Conservation (phyloP, 108 stramenopile species). For the Chaetoceros tenuissimus region DNA sequence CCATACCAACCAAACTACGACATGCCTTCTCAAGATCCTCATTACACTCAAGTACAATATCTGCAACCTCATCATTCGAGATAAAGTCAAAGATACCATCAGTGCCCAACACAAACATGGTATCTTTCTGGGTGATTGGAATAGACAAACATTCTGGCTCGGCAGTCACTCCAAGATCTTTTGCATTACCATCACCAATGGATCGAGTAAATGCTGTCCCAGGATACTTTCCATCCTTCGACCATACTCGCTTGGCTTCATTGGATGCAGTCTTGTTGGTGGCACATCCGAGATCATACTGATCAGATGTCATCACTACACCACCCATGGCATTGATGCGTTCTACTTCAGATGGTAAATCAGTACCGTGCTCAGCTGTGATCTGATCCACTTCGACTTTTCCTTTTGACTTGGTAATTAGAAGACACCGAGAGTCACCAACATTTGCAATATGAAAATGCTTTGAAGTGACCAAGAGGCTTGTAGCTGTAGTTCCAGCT, state of each 20-base stretch:
- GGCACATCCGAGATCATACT: slow-evolving; percentile 53
- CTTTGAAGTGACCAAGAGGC: slow-evolving; percentile 22
- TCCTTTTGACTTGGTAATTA: no score
- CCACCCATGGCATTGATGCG: slow-evolving; percentile 56
- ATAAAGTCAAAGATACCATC: slow-evolving; percentile 79
- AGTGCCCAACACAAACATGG: slow-evolving; percentile 47
- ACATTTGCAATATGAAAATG: slow-evolving; percentile 45
- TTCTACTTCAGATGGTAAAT: slow-evolving; percentile 55
- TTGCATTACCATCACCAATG: slow-evolving; percentile 58
- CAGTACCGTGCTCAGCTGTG: no score
- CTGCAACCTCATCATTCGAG: slow-evolving; percentile 45
- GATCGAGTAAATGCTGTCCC: slow-evolving; percentile 71
- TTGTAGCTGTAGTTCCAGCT: slow-evolving; percentile 47
- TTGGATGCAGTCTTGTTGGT: slow-evolving; percentile 66
- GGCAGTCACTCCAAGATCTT: slow-evolving; percentile 51
- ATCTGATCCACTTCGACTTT: slow-evolving; percentile 22
- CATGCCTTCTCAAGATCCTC: slow-evolving; percentile 23
- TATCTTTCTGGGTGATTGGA: slow-evolving; percentile 28
- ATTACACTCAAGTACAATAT: not conserved
- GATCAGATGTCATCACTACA: slow-evolving; percentile 59
- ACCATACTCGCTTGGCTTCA: slow-evolving; percentile 75
- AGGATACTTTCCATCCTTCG: slow-evolving; percentile 37
- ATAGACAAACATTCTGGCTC: slow-evolving; percentile 54
- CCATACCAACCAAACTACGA: slow-evolving; percentile 37
- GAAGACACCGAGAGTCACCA: slow-evolving; percentile 45